Evolutionary conservation across 2,329 filamentous ascomycete species (phyloP).

Genomic region (Paraphaeosphaeria minitans): DNA sequence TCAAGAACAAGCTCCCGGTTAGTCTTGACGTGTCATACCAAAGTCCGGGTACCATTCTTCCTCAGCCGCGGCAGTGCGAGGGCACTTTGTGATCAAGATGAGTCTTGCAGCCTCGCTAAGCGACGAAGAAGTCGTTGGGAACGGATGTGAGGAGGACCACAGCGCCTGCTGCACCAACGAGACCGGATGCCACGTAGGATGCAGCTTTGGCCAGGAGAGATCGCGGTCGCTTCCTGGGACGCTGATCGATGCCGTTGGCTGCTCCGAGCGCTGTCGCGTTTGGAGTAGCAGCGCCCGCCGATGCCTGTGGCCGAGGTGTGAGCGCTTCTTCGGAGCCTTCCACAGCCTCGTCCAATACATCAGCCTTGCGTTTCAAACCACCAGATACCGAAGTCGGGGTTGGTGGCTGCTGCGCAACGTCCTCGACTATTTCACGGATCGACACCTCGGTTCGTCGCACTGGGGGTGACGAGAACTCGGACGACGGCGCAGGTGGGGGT

Average conservation of each 20-base stretch:
- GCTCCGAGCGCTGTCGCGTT: background rate
- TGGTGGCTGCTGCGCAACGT: slow-evolving; percentile 30
- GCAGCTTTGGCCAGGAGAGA: slow-evolving; percentile 4
- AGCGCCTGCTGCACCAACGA: slow-evolving; percentile 3
- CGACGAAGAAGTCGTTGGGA: slow-evolving; percentile 8
- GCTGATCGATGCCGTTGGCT: background rate
- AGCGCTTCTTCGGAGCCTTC: background rate
- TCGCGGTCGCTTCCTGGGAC: slow-evolving; percentile 11
- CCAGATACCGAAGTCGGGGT: slow-evolving; percentile 34
- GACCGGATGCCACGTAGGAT: slow-evolving; percentile 1
- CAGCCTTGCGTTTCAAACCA: slow-evolving; percentile 40
- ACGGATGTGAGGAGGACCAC: slow-evolving; percentile 8
- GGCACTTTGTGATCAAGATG: background rate
- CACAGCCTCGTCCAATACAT: slow-evolving; percentile 26
- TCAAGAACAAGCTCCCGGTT: background rate
- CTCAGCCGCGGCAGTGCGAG: background rate
- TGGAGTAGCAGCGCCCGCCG: background rate
- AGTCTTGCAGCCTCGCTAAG: background rate
- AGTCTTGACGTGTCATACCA: background rate
- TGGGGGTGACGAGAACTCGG: slow-evolving; percentile 20
- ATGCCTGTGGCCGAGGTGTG: background rate
- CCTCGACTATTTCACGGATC: slow-evolving; percentile 41
- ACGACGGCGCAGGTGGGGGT: slow-evolving; percentile 21
- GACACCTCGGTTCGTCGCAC: slow-evolving; percentile 35
- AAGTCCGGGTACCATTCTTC: background rate